These are phyloP conservation scores for Hortiboletus campestris DNA, from an alignment of 768 basidiomycete genomes.

Conservation along the genomic window DNA sequence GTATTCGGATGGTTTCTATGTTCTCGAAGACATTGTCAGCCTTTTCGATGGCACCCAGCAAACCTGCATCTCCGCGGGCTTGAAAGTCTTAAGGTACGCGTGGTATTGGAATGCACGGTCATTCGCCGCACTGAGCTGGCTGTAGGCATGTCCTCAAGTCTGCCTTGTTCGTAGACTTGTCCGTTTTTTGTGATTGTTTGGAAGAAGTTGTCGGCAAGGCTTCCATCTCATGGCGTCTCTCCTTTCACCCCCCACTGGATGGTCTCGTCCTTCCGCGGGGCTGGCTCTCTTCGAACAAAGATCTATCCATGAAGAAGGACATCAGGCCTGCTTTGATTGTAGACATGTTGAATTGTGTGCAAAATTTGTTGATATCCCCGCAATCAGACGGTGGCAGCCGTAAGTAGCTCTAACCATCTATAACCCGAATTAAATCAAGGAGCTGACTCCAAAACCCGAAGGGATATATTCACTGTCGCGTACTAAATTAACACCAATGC, in stretches of 20 bases:
- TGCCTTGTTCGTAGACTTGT: conserved; percentile 36
- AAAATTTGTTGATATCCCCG: conserved; percentile 28
- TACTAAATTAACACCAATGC: conserved; percentile 5
- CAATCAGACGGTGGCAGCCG: conserved; percentile 26
- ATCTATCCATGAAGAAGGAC: conserved; percentile 14
- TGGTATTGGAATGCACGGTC: neutral
- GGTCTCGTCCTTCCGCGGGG: conserved; percentile 51
- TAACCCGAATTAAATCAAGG: too few species aligned
- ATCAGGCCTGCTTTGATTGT: neutral
- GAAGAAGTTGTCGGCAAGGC: conserved; percentile 47
- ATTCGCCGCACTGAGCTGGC: neutral
- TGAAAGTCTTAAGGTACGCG: conserved; percentile 41
- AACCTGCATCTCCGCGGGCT: conserved; percentile 33
- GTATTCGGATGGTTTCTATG: conserved; percentile 17
- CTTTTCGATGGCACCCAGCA: conserved; percentile 23
- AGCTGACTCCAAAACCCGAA: neutral
- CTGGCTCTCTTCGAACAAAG: conserved; percentile 40
- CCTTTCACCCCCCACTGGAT: conserved; percentile 32
- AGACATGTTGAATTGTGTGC: conserved; percentile 18
- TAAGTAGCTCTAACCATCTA: conserved; percentile 6
- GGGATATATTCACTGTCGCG: conserved; percentile 1
- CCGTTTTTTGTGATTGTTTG: conserved; percentile 30
- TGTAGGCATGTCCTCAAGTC: conserved; percentile 44
- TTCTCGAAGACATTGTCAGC: conserved; percentile 34
- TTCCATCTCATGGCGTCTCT: conserved; percentile 36